These are phyloP conservation scores for Mycotypha africana DNA, from an alignment of 371 early-diverging fungal species.

Conservation along the genomic window DNA sequence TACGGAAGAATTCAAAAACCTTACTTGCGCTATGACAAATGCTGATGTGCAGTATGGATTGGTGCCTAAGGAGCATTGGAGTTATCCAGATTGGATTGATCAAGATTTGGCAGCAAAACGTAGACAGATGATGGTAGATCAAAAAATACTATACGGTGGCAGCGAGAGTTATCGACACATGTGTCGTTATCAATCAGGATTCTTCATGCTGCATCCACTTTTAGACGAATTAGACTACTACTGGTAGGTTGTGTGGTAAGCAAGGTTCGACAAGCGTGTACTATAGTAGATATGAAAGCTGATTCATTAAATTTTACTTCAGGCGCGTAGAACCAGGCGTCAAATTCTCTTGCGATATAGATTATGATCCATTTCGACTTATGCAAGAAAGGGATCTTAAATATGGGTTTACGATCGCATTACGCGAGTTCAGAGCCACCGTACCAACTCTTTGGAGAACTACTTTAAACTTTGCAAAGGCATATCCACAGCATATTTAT, in stretches of 20 bases:
- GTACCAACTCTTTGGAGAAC: slow-evolving; percentile 83
- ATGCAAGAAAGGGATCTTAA: slow-evolving; percentile 75
- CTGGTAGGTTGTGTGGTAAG: slow-evolving; percentile 72
- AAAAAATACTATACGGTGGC: slow-evolving; percentile 76
- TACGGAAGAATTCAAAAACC: slow-evolving; percentile 66
- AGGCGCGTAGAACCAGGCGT: slow-evolving; percentile 96
- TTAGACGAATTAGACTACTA: slow-evolving; percentile 85
- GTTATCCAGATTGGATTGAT: slow-evolving; percentile 81
- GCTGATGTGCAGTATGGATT: slow-evolving; percentile 47
- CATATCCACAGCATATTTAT: slow-evolving; percentile 37
- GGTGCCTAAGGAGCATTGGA: slow-evolving; percentile 67
- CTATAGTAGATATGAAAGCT: slow-evolving; percentile 46
- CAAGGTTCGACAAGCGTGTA: too few species aligned
- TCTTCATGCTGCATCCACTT: slow-evolving; percentile 81
- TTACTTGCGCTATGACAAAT: slow-evolving; percentile 43
- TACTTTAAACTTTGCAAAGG: slow-evolving; percentile 55
- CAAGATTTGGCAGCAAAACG: slow-evolving; percentile 52
- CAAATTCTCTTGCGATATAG: slow-evolving; percentile 79
- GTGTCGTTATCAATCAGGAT: slow-evolving; percentile 88
- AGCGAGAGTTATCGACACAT: slow-evolving; percentile 89
- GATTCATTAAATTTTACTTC: slow-evolving; percentile 70
- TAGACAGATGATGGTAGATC: slow-evolving; percentile 55
- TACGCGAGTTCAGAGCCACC: slow-evolving; percentile 74
- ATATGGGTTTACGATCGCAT: slow-evolving; percentile 82
- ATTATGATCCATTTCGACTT: slow-evolving; percentile 84